These are phyloP conservation scores for Isatis tinctoria DNA, from an alignment of 345 rosid species.

Conservation along the genomic window DNA sequence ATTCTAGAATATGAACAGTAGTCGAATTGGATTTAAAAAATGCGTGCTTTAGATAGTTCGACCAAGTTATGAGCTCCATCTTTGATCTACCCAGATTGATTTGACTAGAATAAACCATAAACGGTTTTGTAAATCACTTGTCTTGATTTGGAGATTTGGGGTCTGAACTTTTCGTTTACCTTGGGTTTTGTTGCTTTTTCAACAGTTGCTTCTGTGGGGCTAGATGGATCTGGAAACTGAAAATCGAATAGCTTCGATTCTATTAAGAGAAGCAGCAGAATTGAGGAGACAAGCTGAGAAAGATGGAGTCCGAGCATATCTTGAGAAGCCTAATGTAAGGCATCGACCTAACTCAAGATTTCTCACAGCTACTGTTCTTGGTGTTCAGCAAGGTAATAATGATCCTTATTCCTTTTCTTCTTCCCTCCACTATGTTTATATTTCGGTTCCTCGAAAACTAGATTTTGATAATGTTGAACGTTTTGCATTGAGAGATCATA, in stretches of 20 bases:
- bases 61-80: not conserved
- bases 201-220: constrained; percentile 5
- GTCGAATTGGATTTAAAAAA: not conserved
- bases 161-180: not conserved
- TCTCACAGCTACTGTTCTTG: constrained; percentile 89
- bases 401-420: not conserved
- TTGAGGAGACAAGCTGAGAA: constrained; percentile 68
- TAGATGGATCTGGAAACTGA: constrained; percentile 90
- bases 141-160: not conserved
- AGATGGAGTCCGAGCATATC: constrained; percentile 79
- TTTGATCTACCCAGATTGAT: constrained; percentile 3
- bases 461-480: not conserved
- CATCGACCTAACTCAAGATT: constrained; percentile 84
- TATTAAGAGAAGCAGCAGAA: constrained; percentile 92
- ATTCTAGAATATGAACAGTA: not conserved
- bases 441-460: not conserved
- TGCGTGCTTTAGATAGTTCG: not conserved
- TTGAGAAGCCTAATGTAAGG: constrained; percentile 57
- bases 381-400: constrained; percentile 78
- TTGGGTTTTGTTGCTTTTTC: not conserved
- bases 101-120: not conserved
- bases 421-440: not conserved
- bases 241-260: constrained; percentile 79
- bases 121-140: not conserved
- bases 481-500: not conserved